phyloP scores from a whole-genome alignment of 305 asterid genomes.

The Rubia peregrina region DNA sequence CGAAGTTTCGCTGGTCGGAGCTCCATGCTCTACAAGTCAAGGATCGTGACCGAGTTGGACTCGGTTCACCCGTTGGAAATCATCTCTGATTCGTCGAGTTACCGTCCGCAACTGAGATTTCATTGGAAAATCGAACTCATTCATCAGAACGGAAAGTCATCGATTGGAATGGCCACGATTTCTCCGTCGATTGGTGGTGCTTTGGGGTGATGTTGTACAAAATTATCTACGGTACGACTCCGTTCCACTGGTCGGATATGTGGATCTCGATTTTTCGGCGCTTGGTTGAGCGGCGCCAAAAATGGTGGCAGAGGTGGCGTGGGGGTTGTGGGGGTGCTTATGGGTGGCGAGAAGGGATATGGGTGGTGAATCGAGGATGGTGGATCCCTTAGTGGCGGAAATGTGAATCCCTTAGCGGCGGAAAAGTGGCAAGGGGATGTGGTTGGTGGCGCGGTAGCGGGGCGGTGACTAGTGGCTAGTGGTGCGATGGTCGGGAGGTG shows the following conservation, averaged over 20 bases:
- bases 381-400: no score
- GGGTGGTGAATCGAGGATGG: no score
- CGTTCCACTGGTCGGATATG: no score
- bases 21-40: slow-evolving; percentile 31
- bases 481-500: no score
- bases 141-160: slow-evolving; percentile 46
- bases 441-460: no score
- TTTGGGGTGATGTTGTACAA: slow-evolving; percentile 69
- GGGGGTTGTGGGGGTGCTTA: no score
- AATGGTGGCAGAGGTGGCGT: slow-evolving; percentile 10
- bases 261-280: no score
- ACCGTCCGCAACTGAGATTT: slow-evolving; percentile 35
- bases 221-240: slow-evolving; percentile 13
- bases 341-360: no score
- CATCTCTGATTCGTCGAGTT: slow-evolving; percentile 25
- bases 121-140: slow-evolving; percentile 63
- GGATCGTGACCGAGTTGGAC: slow-evolving; percentile 37
- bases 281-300: no score
- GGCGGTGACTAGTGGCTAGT: no score
- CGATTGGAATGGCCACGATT: slow-evolving; percentile 72
- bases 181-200: slow-evolving; percentile 95
- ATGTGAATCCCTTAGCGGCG: no score
- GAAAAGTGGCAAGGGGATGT: no score
- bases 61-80: slow-evolving; percentile 29
- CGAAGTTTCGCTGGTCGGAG: slow-evolving; percentile 25